Percentiles rank a stretch among this genome's conserved stretches.
These are phyloP conservation scores for Mucor ambiguus DNA, from an alignment of 371 early-diverging fungal genomes.

Conservation along the genomic window DNA sequence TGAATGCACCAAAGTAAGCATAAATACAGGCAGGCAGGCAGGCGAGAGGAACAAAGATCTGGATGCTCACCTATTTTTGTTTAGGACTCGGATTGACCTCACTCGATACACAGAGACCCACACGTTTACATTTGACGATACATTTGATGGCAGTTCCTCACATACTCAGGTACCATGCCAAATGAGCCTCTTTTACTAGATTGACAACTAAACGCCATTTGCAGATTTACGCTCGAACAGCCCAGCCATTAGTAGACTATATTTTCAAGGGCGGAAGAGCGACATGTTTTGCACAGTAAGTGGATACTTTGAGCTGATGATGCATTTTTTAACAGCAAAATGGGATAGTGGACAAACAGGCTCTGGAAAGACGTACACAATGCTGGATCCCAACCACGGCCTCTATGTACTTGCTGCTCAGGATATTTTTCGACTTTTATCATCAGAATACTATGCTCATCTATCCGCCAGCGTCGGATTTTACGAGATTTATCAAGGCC, in stretches of 20 bases:
- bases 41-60: background rate
- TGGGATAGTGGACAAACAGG: slow-evolving; percentile 93
- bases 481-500: slow-evolving; percentile 97
- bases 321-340: slow-evolving; percentile 63
- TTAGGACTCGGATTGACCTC: slow-evolving; percentile 89
- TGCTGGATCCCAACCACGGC: slow-evolving; percentile 87
- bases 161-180: slow-evolving; percentile 71
- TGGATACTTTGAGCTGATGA: slow-evolving; percentile 74
- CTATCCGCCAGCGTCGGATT: slow-evolving; percentile 87
- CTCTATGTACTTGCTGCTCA: slow-evolving; percentile 91
- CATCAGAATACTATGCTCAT: slow-evolving; percentile 64
- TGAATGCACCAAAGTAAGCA: slow-evolving; percentile 89
- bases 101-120: slow-evolving; percentile 95
- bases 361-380: slow-evolving; percentile 98
- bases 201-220: background rate
- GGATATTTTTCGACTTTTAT: slow-evolving; percentile 85
- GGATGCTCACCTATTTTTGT: background rate
- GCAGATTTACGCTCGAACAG: slow-evolving; percentile 87
- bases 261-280: slow-evolving; percentile 95
- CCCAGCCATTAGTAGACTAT: slow-evolving; percentile 92
- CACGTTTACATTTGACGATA: slow-evolving; percentile 95
- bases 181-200: background rate
- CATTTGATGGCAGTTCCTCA: slow-evolving; percentile 80
- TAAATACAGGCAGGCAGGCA: slow-evolving; percentile 40
- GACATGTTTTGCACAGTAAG: slow-evolving; percentile 95